Evolutionary conservation across 192 early-diverging fungal genomes (phyloP).

Genomic region (Backusella psychrophila): DNA sequence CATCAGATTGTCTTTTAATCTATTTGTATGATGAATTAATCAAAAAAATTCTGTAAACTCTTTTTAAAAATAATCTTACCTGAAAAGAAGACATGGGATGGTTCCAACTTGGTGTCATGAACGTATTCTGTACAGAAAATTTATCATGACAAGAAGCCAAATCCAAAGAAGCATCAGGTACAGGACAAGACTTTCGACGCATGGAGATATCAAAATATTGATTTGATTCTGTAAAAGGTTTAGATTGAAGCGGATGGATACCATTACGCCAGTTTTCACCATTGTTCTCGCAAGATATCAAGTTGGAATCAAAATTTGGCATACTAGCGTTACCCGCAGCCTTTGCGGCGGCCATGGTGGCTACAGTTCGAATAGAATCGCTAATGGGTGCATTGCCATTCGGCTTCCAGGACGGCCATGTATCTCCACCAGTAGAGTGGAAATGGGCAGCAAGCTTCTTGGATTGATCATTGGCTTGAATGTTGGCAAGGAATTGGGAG

Average conservation of each 20-base stretch:
- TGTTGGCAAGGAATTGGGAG: constrained; percentile 12
- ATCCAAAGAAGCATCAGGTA: not conserved
- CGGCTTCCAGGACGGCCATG: not conserved
- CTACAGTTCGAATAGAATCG: constrained; percentile 4
- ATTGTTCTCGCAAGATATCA: not conserved
- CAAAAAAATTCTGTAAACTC: not conserved
- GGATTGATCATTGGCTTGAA: constrained; percentile 5
- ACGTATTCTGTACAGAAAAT: not conserved
- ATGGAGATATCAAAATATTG: not conserved
- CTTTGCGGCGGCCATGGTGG: not conserved
- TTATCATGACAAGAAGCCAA: not conserved
- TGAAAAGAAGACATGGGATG: not conserved
- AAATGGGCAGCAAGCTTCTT: not conserved
- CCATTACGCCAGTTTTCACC: constrained; percentile 3
- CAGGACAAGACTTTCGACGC: not conserved
- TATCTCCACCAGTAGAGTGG: not conserved
- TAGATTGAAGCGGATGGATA: not conserved
- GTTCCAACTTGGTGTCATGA: not conserved
- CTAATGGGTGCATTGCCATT: not conserved
- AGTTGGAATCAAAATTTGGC: constrained; percentile 1
- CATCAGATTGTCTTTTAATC: constrained; percentile 1
- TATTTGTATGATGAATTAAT: not conserved
- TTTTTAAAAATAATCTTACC: not conserved
- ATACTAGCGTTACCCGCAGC: constrained; percentile 1
- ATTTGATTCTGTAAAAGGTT: not conserved